phyloP scores from a whole-genome alignment of 805 yeast species.

The Ogataea kodamae region DNA sequence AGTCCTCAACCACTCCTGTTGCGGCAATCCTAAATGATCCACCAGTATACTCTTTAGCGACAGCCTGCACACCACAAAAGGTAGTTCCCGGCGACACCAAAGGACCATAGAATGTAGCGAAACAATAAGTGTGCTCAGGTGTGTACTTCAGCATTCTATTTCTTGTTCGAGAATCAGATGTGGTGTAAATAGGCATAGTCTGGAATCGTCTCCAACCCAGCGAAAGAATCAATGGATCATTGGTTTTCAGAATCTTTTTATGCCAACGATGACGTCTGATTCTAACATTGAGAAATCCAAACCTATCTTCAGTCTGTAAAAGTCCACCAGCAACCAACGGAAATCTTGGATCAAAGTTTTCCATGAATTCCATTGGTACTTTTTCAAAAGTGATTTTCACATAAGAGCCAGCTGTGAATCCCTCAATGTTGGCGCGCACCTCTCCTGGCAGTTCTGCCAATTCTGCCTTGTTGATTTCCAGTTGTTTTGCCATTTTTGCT shows the following conservation, averaged over 20 bases:
- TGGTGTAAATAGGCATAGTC: constrained; percentile 91
- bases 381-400: constrained; percentile 81
- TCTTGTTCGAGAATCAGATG: constrained; percentile 95
- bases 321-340: constrained; percentile 92
- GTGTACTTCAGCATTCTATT: constrained; percentile 97
- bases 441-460: constrained; percentile 67
- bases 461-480: constrained; percentile 86
- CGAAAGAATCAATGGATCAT: constrained; percentile 90
- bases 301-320: constrained; percentile 83
- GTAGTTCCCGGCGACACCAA: constrained; percentile 96
- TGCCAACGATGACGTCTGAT: constrained; percentile 99
- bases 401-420: constrained; percentile 89
- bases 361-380: constrained; percentile 86
- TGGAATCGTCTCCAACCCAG: constrained; percentile 99
- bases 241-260: constrained; percentile 88
- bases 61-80: constrained; percentile 90
- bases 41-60: constrained; percentile 77
- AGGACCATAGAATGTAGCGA: constrained; percentile 95
- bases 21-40: constrained; percentile 94
- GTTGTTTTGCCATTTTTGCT: constrained; percentile 93
- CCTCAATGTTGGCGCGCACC: constrained; percentile 82
- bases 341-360: constrained; percentile 77
- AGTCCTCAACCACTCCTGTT: constrained; percentile 93
- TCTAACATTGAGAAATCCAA: constrained; percentile 89
- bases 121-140: constrained; percentile 96